Conservation (phyloP, 2,329 filamentous ascomycete genomes). For the Nothopassalora personata region DNA sequence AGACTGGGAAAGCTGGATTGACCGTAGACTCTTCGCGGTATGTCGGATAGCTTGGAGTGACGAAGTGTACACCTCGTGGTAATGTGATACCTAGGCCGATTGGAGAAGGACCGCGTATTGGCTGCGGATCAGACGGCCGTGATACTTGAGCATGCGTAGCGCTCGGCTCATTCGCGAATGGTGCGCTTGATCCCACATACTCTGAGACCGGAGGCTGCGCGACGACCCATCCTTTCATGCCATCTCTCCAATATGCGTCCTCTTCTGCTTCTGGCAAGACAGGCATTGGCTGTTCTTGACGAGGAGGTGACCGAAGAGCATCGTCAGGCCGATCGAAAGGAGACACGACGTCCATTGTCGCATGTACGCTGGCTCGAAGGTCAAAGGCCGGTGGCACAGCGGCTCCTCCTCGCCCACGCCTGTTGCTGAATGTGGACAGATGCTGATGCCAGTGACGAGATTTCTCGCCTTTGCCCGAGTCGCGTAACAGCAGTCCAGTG, state of each 20-base stretch:
- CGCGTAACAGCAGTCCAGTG: background rate
- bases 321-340: background rate
- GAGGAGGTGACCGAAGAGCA: background rate
- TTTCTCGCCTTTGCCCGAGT: background rate
- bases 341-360: background rate
- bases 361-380: background rate
- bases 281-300: background rate
- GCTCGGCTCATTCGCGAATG: background rate
- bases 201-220: background rate
- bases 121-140: background rate
- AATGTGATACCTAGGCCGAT: background rate
- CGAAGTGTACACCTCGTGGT: background rate
- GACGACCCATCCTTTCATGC: background rate
- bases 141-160: background rate
- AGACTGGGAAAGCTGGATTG: background rate
- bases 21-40: background rate
- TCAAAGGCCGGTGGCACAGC: background rate
- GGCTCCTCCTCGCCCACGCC: background rate
- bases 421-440: background rate
- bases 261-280: background rate
- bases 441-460: background rate
- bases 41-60: background rate
- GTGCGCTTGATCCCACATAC: background rate
- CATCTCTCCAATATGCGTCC: background rate
- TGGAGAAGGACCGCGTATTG: background rate